Base-by-base conservation (phyloP, 169 alveolate genomes). In the Eimeria necatrix region DNA sequence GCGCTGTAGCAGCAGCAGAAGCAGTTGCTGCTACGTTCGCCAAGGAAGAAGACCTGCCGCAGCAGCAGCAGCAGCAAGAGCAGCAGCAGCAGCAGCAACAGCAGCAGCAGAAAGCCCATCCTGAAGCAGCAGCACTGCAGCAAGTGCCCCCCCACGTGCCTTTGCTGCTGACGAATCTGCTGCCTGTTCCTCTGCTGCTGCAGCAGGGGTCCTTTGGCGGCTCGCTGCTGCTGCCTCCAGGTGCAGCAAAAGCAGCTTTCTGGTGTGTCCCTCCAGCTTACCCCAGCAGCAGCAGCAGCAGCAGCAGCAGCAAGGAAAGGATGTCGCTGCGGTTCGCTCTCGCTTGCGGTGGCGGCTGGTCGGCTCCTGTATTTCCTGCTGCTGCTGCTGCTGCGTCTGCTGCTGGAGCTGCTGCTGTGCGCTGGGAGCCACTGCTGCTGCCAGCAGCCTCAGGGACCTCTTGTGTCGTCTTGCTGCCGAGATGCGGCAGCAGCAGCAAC, bases 341-440 rank as follows among this genome's bases (percentile, higher is more conserved):
- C 59, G 90, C 90, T 24, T 81, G 90, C 90, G 90, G 90, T 41
- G 90, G 90, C 74, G 90, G 90, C 56, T 81, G 90, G 90, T 81
- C 90, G 4, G 70, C 90, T 4, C 90, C 93, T 41, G 81, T 85
- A 41, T 61, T 85, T 48, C 80, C 93, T 32, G 81, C 49, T 14
- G 93, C 59, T 56, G 46, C 71, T 53, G 76, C 73, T 41, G 73
- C 70, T 76, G 61, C 73, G 20, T 70, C 91, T 56, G 49, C 91
- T 22, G 22, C 91, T 51, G 70, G 74, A 0, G 52, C 59, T 56
- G 91, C 78, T 56, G 52, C 80, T 41, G 81, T 61, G 81, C 41
- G 7, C 22, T 60, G 93, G 93, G 64, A 56, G 51, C 68, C 61
- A 80, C 53, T 85, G 81, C 80, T 85, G 93, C 93, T 60, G 78